A percentile compares a stretch with the other conserved stretches of the same genome.
phyloP scores from a whole-genome alignment of 2,329 filamentous ascomycete genomes.

The Blumeria graminis region DNA sequence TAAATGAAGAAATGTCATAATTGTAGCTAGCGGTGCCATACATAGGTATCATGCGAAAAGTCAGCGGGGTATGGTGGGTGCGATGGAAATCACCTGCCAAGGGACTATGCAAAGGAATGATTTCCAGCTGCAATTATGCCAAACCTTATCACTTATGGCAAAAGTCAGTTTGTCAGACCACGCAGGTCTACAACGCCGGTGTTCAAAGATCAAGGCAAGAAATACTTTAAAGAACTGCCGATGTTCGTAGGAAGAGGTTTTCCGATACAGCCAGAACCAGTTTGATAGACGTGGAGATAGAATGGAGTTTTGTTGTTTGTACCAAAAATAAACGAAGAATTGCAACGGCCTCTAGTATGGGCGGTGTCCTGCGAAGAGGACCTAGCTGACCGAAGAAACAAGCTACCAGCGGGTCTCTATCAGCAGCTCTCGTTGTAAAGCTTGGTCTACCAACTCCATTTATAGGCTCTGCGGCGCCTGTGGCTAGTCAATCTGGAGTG shows the following conservation, averaged over 20 bases:
- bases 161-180: neutral
- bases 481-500: no score
- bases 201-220: neutral
- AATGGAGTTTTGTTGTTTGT: no score
- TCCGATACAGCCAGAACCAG: neutral
- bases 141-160: neutral
- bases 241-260: no score
- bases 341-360: neutral
- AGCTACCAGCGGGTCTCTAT: no score
- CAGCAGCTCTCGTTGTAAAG: no score
- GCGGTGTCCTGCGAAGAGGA: neutral
- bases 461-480: no score
- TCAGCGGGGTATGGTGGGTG: neutral
- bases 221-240: no score
- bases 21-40: neutral
- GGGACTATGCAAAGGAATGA: neutral
- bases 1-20: neutral
- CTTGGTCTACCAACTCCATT: no score
- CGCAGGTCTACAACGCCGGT: neutral
- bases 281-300: no score
- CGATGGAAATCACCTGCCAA: neutral
- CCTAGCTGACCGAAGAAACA: neutral
- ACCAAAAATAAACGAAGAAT: neutral
- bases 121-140: neutral
- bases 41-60: neutral